Conservation (phyloP, 352 stramenopile species). For the Sclerospora graminicola region DNA sequence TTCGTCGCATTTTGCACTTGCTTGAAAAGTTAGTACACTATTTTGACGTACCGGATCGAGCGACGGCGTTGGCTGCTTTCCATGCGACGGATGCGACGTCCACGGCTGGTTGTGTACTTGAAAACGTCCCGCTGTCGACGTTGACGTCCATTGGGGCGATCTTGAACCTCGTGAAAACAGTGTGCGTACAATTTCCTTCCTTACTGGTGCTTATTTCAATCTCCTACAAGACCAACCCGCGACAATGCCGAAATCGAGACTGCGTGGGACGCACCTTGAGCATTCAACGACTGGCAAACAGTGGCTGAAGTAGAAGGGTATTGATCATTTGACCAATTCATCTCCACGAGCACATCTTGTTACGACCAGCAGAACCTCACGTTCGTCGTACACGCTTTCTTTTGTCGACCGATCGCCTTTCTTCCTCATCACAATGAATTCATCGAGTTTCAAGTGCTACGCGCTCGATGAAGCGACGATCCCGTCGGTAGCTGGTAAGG, state of each 20-base stretch:
- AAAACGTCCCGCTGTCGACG: slow-evolving; percentile 5
- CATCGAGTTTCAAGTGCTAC: slow-evolving; percentile 18
- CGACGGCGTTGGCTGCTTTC: slow-evolving; percentile 1
- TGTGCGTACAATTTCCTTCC: slow-evolving; percentile 13
- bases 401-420: slow-evolving; percentile 26
- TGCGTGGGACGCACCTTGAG: slow-evolving; percentile 17
- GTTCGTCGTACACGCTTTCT: slow-evolving; percentile 23
- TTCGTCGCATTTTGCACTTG: slow-evolving; percentile 17
- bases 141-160: slow-evolving; percentile 17
- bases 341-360: slow-evolving; percentile 13
- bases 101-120: slow-evolving; percentile 1
- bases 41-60: slow-evolving; percentile 9
- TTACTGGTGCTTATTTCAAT: slow-evolving; percentile 23
- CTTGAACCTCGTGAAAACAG: slow-evolving; percentile 17
- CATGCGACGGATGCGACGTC: neutral
- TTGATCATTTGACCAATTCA: slow-evolving; percentile 18
- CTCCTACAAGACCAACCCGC: slow-evolving; percentile 4
- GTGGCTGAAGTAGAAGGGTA: slow-evolving; percentile 23
- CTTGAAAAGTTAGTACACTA: slow-evolving; percentile 14
- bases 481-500: slow-evolving; percentile 1
- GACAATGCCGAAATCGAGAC: slow-evolving; percentile 9
- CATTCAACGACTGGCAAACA: slow-evolving; percentile 16
- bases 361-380: slow-evolving; percentile 4
- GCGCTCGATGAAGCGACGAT: slow-evolving; percentile 8
- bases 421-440: slow-evolving; percentile 18